These are phyloP conservation scores for Kitagawia praeruptora DNA, from an alignment of 129 eudicot species.

Conservation along the genomic window DNA sequence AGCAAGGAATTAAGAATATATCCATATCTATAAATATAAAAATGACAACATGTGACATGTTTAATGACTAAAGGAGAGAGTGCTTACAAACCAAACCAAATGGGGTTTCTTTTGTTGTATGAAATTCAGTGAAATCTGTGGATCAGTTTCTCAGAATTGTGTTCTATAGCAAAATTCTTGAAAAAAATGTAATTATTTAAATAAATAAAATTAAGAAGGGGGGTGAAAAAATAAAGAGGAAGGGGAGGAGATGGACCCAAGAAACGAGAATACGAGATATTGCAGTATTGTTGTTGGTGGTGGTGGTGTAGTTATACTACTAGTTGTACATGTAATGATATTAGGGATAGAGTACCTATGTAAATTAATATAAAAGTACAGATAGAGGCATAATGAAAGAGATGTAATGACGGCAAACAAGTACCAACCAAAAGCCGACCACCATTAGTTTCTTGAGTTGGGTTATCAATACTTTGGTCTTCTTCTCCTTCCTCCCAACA, in stretches of 20 bases:
- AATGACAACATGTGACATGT: not conserved
- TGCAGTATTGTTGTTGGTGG: conserved; percentile 5
- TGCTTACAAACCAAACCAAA: conserved; percentile 26
- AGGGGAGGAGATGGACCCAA: conserved; percentile 31
- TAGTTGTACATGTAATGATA: not conserved
- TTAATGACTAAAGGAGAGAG: no score
- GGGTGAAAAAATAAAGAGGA: not conserved
- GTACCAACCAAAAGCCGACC: not conserved
- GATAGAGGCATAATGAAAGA: no score
- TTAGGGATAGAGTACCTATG: not conserved
- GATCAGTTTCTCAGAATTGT: conserved; percentile 5
- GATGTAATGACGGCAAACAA: not conserved
- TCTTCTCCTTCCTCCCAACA: not conserved
- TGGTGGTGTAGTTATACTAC: conserved; percentile 1
- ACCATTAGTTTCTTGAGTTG: not conserved
- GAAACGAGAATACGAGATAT: conserved; percentile 10
- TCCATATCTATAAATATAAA: not conserved
- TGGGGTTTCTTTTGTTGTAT: conserved; percentile 16
- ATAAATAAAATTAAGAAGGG: not conserved
- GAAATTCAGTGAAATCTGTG: conserved; percentile 16
- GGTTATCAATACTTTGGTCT: not conserved
- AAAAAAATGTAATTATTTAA: not conserved
- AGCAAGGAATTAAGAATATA: conserved; percentile 8
- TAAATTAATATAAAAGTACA: not conserved
- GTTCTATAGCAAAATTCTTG: not conserved